phyloP scores from a whole-genome alignment of 2,329 filamentous ascomycete genomes.

The Aureobasidium sp. region DNA sequence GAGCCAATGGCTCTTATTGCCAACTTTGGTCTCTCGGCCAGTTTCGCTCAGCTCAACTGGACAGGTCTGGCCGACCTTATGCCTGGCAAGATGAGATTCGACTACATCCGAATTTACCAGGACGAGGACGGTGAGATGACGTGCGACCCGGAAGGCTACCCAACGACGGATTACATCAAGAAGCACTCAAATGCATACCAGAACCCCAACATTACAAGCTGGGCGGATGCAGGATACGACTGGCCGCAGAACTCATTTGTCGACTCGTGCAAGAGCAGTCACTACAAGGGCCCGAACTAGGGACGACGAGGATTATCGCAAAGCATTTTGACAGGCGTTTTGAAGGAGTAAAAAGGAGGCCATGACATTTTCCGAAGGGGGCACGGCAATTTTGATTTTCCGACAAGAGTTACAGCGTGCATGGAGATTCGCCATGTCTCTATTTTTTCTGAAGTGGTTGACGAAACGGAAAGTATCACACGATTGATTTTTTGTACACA shows the following conservation, averaged over 20 bases:
- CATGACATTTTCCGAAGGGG: neutral
- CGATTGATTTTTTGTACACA: slow-evolving; percentile 6
- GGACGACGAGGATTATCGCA: neutral
- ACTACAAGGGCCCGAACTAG: slow-evolving; percentile 12
- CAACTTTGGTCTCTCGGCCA: slow-evolving; percentile 64
- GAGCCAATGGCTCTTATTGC: slow-evolving; percentile 62
- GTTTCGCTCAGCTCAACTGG: slow-evolving; percentile 57
- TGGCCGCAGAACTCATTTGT: slow-evolving; percentile 59
- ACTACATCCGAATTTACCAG: slow-evolving; percentile 67
- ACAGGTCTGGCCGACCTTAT: slow-evolving; percentile 49
- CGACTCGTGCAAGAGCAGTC: slow-evolving; percentile 41
- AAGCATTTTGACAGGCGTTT: slow-evolving; percentile 9
- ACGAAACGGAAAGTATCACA: slow-evolving; percentile 1
- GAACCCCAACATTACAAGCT: slow-evolving; percentile 58
- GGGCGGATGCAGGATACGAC: slow-evolving; percentile 51
- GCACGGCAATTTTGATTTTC: neutral
- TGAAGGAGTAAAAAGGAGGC: neutral
- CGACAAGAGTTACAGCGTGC: slow-evolving; percentile 6
- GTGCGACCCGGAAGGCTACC: slow-evolving; percentile 61
- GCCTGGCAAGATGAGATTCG: slow-evolving; percentile 59
- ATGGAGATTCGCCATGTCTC: neutral
- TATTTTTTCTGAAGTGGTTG: neutral
- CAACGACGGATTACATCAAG: slow-evolving; percentile 61
- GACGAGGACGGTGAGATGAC: slow-evolving; percentile 51
- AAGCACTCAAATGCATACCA: slow-evolving; percentile 55